Percentiles rank a stretch among this genome's conserved stretches.
phyloP scores from a whole-genome alignment of 495 filamentous ascomycete genomes.

The Penicillium parvum region DNA sequence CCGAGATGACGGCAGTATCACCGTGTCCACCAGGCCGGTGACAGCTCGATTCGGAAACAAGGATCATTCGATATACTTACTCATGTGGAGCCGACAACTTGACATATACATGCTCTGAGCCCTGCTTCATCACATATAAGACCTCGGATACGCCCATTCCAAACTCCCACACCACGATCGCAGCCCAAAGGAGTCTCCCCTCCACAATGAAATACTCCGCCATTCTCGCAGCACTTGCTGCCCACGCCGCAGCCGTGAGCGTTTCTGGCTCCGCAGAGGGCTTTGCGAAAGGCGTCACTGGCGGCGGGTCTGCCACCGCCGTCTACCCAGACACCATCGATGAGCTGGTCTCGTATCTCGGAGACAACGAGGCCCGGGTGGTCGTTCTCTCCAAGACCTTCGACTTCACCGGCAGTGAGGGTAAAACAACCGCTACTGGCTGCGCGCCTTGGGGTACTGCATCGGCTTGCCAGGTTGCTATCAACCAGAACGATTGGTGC shows the following conservation, averaged over 20 bases:
- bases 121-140: not conserved
- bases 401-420: slow-evolving; percentile 43
- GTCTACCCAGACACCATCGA: slow-evolving; percentile 36
- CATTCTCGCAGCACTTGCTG: slow-evolving; percentile 20
- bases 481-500: slow-evolving; percentile 50
- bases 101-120: not conserved
- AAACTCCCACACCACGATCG: not conserved
- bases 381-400: slow-evolving; percentile 39
- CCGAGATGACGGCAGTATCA: not conserved
- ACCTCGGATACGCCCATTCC: not conserved
- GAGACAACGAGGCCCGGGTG: slow-evolving; percentile 33
- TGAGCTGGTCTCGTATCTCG: slow-evolving; percentile 43
- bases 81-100: slow-evolving; percentile 1
- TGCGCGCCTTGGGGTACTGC: slow-evolving; percentile 45
- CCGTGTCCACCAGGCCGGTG: not conserved
- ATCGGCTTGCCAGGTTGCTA: slow-evolving; percentile 47
- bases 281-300: slow-evolving; percentile 39
- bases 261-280: slow-evolving; percentile 39
- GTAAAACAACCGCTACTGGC: slow-evolving; percentile 37
- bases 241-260: slow-evolving; percentile 25
- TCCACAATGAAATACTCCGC: slow-evolving; percentile 18
- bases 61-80: not conserved
- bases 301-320: slow-evolving; percentile 34
- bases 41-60: slow-evolving; percentile 7
- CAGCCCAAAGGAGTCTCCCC: slow-evolving; percentile 1